Conservation (phyloP, 768 basidiomycete genomes). For the Suillus clintonianus region DNA sequence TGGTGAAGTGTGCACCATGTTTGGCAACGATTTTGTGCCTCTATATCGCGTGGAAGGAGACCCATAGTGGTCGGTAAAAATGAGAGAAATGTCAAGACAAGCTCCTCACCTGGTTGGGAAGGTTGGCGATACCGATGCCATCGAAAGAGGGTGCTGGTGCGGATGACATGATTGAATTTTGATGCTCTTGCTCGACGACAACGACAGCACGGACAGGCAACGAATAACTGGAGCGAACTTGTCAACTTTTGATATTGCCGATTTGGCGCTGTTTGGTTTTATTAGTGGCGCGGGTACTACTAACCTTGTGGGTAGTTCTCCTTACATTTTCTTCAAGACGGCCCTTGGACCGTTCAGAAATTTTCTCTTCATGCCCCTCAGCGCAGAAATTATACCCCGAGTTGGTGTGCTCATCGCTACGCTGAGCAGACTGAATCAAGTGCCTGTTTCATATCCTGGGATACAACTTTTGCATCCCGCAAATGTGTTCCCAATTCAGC, state of each 20-base stretch:
- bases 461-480: too few species aligned
- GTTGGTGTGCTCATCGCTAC: too few species aligned
- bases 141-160: constrained; percentile 46
- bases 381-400: too few species aligned
- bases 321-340: too few species aligned
- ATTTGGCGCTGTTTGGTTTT: constrained; percentile 27
- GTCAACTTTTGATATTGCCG: constrained; percentile 22
- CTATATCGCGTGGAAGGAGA: constrained; percentile 42
- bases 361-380: too few species aligned
- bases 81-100: constrained; percentile 10
- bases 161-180: constrained; percentile 23
- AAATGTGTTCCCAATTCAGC: too few species aligned
- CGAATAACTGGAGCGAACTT: constrained; percentile 17
- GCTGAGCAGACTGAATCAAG: too few species aligned
- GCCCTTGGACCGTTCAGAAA: too few species aligned
- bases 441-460: too few species aligned
- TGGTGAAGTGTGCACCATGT: constrained; percentile 94
- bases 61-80: neutral
- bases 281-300: constrained; percentile 16
- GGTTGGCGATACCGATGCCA: constrained; percentile 93
- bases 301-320: neutral
- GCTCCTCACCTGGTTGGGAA: constrained; percentile 89
- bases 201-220: constrained; percentile 3
- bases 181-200: constrained; percentile 16
- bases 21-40: constrained; percentile 99